Evolutionary conservation across 176 grass and related monocot genomes (phyloP).

Genomic region (Alopecurus myosuroides): DNA sequence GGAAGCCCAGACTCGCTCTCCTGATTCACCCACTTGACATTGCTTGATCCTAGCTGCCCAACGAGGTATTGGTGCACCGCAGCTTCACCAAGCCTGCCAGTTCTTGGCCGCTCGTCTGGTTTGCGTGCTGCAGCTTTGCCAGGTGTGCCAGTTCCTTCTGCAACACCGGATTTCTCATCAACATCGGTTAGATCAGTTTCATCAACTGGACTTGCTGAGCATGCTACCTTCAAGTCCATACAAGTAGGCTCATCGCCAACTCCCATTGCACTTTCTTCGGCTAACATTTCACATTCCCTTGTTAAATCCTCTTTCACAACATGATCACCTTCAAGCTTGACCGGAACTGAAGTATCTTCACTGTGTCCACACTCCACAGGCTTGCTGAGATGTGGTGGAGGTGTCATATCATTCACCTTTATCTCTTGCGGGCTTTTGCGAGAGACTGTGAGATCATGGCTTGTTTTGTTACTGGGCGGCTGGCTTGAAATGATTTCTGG

Average conservation of each 20-base stretch:
- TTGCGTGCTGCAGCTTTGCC: slow-evolving; percentile 60
- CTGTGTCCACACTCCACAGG: background rate
- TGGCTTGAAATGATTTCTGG: slow-evolving; percentile 32
- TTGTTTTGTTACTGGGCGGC: slow-evolving; percentile 46
- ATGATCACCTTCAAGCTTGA: slow-evolving; percentile 63
- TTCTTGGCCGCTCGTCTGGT: slow-evolving; percentile 11
- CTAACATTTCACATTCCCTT: slow-evolving; percentile 12
- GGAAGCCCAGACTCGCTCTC: slow-evolving; percentile 62
- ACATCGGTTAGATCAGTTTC: slow-evolving; percentile 20
- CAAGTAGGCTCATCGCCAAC: slow-evolving; percentile 24
- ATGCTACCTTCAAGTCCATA: slow-evolving; percentile 23
- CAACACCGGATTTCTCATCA: slow-evolving; percentile 15
- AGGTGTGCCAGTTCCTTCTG: slow-evolving; percentile 40
- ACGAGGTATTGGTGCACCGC: slow-evolving; percentile 59
- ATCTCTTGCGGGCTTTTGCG: slow-evolving; percentile 21
- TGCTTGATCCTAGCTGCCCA: slow-evolving; percentile 41
- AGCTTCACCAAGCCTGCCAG: slow-evolving; percentile 63
- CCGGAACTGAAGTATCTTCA: slow-evolving; percentile 13
- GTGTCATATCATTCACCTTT: slow-evolving; percentile 8
- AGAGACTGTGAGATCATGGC: slow-evolving; percentile 37
- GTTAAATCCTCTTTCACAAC: slow-evolving; percentile 43
- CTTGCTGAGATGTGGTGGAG: background rate
- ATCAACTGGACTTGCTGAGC: slow-evolving; percentile 16
- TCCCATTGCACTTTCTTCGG: slow-evolving; percentile 11
- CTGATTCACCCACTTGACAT: slow-evolving; percentile 79